Percentiles rank a stretch among this genome's conserved stretches.
These are phyloP conservation scores for Pseudogymnoascus sp. DNA, from an alignment of 2,329 filamentous ascomycete species.

Conservation along the genomic window DNA sequence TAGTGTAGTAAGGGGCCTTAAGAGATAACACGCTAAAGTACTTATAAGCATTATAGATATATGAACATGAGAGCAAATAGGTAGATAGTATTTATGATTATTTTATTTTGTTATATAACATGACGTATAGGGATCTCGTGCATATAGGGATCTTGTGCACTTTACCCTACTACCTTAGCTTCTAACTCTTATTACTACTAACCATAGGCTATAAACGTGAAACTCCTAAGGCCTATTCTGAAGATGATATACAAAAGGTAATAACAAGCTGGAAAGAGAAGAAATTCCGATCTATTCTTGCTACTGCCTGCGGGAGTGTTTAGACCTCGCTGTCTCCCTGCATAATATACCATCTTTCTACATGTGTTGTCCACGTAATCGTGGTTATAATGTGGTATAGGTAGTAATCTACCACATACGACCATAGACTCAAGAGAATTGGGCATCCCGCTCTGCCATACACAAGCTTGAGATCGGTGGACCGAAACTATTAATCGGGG, in stretches of 20 bases:
- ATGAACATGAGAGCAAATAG: background rate
- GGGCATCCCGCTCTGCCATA: too few species aligned
- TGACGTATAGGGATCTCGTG: too few species aligned
- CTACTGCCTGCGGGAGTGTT: too few species aligned
- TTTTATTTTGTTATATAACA: background rate
- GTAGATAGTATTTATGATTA: background rate
- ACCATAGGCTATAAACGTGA: background rate
- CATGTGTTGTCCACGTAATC: too few species aligned
- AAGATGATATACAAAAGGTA: background rate
- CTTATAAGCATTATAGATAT: slow-evolving; percentile 12
- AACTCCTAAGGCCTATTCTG: background rate
- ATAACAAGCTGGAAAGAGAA: background rate
- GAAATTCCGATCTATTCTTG: background rate
- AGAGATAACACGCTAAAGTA: slow-evolving; percentile 11
- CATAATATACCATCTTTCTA: too few species aligned
- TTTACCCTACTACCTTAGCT: background rate
- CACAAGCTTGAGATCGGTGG: too few species aligned
- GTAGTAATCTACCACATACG: too few species aligned
- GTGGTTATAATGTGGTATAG: too few species aligned
- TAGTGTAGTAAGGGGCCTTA: slow-evolving; percentile 11
- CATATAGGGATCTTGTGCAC: background rate
- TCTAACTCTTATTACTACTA: background rate
- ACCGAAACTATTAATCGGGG: too few species aligned
- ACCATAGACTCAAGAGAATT: too few species aligned
- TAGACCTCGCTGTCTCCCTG: too few species aligned